Percentiles rank a stretch among this genome's conserved stretches.
Conservation (phyloP, 768 basidiomycete species). For the Trametes villosa region DNA sequence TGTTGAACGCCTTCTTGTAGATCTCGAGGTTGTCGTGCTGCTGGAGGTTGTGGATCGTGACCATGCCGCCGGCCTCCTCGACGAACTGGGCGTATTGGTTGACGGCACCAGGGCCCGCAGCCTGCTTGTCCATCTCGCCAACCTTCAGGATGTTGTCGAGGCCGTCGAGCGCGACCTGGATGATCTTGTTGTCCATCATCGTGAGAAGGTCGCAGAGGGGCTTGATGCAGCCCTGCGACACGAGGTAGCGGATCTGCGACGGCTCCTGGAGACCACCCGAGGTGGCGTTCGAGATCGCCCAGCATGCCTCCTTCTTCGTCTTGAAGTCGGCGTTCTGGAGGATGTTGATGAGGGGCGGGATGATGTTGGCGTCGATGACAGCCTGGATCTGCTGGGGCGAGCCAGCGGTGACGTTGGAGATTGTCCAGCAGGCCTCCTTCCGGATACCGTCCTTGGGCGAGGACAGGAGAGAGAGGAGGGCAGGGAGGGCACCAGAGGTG, state of each 20-base stretch:
- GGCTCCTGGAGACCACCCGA: constrained; percentile 98
- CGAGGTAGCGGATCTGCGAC: constrained; percentile 95
- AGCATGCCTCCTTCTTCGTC: constrained; percentile 99
- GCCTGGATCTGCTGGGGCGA: constrained; percentile 96
- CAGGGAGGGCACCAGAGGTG: constrained; percentile 95
- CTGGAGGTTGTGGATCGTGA: constrained; percentile 97
- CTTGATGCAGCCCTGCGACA: constrained; percentile 97
- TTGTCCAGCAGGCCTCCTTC: constrained; percentile 99
- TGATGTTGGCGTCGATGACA: constrained; percentile 97
- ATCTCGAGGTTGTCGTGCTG: constrained; percentile 99
- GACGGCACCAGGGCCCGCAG: constrained; percentile 75
- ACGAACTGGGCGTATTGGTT: constrained; percentile 95
- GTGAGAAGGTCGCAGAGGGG: constrained; percentile 94
- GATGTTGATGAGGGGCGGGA: constrained; percentile 98
- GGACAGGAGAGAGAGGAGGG: constrained; percentile 88
- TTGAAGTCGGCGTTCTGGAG: constrained; percentile 98
- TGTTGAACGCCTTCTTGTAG: constrained; percentile 99
- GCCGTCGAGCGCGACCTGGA: constrained; percentile 96
- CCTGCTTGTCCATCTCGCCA: constrained; percentile 91
- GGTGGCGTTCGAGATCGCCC: constrained; percentile 99
- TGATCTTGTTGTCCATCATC: constrained; percentile 99
- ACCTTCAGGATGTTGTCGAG: constrained; percentile 98
- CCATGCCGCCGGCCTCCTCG: constrained; percentile 99
- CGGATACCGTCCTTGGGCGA: constrained; percentile 99
- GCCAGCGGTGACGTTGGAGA: constrained; percentile 97